Evolutionary conservation across 2,329 filamentous ascomycete genomes (phyloP).

Genomic region (Botrytis paeoniae): DNA sequence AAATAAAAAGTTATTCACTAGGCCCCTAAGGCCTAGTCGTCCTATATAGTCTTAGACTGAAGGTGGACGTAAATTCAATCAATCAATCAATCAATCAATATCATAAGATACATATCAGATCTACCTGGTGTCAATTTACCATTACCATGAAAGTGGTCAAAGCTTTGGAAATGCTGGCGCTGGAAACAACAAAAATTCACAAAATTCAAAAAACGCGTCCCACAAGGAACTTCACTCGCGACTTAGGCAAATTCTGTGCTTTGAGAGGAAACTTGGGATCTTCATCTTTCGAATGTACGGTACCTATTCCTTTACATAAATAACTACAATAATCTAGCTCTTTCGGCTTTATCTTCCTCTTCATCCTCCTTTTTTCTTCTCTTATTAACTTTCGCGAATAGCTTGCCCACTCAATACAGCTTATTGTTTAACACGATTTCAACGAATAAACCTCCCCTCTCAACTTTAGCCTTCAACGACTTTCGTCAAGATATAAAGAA

Average conservation of each 20-base stretch:
- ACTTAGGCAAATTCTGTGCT: neutral
- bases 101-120: neutral
- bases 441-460: neutral
- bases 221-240: constrained; percentile 2
- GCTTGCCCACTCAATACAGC: neutral
- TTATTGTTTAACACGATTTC: neutral
- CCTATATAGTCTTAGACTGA: too few species aligned
- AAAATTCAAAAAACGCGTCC: neutral
- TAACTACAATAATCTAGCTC: neutral
- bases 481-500: constrained; percentile 46
- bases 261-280: neutral
- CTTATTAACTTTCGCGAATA: neutral
- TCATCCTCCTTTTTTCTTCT: neutral
- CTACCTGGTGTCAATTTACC: neutral
- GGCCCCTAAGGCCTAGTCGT: too few species aligned
- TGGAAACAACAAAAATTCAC: constrained; percentile 6
- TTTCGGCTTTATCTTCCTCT: neutral
- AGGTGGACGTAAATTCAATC: too few species aligned
- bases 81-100: too few species aligned
- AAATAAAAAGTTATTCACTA: too few species aligned
- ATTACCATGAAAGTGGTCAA: neutral
- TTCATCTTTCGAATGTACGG: neutral
- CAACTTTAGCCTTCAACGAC: constrained; percentile 9
- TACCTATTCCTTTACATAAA: neutral
- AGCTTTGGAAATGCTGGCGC: neutral